A percentile compares a stretch with the other conserved stretches of the same genome.
Evolutionary conservation across 768 basidiomycete genomes (phyloP).

Genomic region (Leccinum boreale): DNA sequence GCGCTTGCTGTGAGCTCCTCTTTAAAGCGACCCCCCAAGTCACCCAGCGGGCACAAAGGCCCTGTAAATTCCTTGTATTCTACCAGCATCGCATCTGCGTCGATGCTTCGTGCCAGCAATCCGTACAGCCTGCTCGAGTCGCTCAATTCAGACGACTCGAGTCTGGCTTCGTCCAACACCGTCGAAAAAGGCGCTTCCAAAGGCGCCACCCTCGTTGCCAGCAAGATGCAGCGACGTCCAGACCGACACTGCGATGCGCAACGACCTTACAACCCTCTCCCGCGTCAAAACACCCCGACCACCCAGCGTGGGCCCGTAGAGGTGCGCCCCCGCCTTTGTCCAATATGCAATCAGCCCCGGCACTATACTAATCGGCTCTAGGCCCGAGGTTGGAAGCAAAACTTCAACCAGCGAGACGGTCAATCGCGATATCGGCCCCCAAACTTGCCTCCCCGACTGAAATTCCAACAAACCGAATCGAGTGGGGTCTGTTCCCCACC

Average conservation of each 20-base stretch:
- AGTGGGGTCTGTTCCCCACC: not conserved
- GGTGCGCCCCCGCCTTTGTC: slow-evolving; percentile 1
- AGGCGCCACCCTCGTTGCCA: not conserved
- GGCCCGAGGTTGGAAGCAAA: slow-evolving; percentile 1
- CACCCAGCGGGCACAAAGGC: not conserved
- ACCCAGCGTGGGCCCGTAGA: not conserved
- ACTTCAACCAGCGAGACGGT: not conserved
- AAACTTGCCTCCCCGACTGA: slow-evolving; percentile 4
- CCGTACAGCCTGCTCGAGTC: slow-evolving; percentile 1
- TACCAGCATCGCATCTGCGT: not conserved
- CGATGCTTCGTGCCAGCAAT: slow-evolving; percentile 1
- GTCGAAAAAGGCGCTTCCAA: not conserved
- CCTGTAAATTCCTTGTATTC: not conserved
- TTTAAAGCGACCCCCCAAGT: not conserved
- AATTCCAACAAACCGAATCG: not conserved
- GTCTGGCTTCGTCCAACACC: not conserved
- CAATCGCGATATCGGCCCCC: not conserved
- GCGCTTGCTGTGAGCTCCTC: slow-evolving; percentile 1
- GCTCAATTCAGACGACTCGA: not conserved
- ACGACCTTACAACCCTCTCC: not conserved
- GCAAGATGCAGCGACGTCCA: not conserved
- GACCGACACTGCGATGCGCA: not conserved
- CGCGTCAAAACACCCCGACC: not conserved
- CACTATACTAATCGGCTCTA: not conserved
- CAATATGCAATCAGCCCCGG: not conserved